phyloP scores from a whole-genome alignment of 2,329 filamentous ascomycete species.

The Fusarium irregulare region DNA sequence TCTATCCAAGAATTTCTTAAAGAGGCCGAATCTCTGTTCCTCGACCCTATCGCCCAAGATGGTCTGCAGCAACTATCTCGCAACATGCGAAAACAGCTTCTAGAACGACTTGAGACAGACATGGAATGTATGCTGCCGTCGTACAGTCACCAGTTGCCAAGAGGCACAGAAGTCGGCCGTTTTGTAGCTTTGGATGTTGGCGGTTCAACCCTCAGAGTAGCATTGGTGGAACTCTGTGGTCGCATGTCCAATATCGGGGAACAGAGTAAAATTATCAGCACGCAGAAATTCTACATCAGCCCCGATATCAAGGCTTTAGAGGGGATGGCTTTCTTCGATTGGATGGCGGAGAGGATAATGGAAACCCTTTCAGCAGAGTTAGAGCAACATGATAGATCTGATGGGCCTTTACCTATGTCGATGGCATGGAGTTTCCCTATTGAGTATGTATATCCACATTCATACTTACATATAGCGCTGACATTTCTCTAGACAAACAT shows the following conservation, averaged over 20 bases:
- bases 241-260: slow-evolving; percentile 51
- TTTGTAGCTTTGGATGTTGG: slow-evolving; percentile 76
- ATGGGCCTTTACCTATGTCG: slow-evolving; percentile 66
- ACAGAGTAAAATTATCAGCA: slow-evolving; percentile 64
- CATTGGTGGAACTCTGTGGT: slow-evolving; percentile 69
- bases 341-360: slow-evolving; percentile 72
- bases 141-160: slow-evolving; percentile 72
- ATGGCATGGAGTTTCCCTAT: slow-evolving; percentile 78
- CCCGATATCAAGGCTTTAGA: slow-evolving; percentile 65
- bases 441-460: slow-evolving; percentile 54
- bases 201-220: slow-evolving; percentile 74
- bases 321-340: slow-evolving; percentile 73
- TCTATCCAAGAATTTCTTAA: slow-evolving; percentile 64
- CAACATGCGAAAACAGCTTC: slow-evolving; percentile 66
- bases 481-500: slow-evolving; percentile 66
- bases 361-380: slow-evolving; percentile 64
- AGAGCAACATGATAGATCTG: slow-evolving; percentile 51
- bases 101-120: slow-evolving; percentile 63
- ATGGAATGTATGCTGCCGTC: slow-evolving; percentile 73
- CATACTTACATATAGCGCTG: slow-evolving; percentile 30
- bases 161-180: slow-evolving; percentile 67
- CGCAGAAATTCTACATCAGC: slow-evolving; percentile 67
- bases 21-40: slow-evolving; percentile 65
- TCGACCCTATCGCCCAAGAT: slow-evolving; percentile 60
- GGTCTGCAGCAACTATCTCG: slow-evolving; percentile 60